A percentile compares a stretch with the other conserved stretches of the same genome.
These are phyloP conservation scores for Eucommia ulmoides DNA, from an alignment of 257 asterid genomes.

Conservation along the genomic window DNA sequence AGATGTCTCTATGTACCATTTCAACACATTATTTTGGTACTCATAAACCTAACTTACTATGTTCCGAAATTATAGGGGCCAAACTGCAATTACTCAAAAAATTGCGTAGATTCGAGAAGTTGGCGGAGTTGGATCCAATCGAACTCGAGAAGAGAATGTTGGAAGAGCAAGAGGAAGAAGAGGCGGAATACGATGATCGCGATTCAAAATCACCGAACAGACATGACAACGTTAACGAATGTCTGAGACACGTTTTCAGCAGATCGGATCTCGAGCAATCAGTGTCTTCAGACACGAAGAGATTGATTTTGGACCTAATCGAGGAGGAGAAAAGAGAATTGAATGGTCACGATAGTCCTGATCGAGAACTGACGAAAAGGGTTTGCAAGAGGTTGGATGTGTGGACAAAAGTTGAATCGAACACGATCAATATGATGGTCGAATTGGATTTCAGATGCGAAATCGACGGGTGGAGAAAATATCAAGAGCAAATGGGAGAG, in stretches of 20 bases:
- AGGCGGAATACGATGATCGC: slow-evolving; percentile 11
- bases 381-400: slow-evolving; percentile 35
- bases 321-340: slow-evolving; percentile 31
- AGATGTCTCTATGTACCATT: not conserved
- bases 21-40: too few species aligned
- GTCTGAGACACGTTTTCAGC: slow-evolving; percentile 19
- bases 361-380: slow-evolving; percentile 22
- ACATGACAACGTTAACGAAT: slow-evolving; percentile 14
- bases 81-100: slow-evolving; percentile 56
- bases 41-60: too few species aligned
- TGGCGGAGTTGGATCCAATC: slow-evolving; percentile 68
- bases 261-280: slow-evolving; percentile 9
- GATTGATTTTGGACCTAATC: slow-evolving; percentile 47
- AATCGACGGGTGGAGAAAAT: slow-evolving; percentile 29
- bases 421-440: slow-evolving; percentile 56
- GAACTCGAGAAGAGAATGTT: slow-evolving; percentile 64
- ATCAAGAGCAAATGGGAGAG: slow-evolving; percentile 27
- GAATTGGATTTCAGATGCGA: slow-evolving; percentile 37
- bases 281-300: slow-evolving; percentile 26
- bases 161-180: slow-evolving; percentile 31
- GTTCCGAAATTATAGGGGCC: slow-evolving; percentile 36
- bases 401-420: slow-evolving; percentile 33
- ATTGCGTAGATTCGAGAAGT: slow-evolving; percentile 65
- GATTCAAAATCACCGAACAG: slow-evolving; percentile 11
- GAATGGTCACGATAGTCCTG: slow-evolving; percentile 13